A percentile compares a stretch with the other conserved stretches of the same genome.
These are phyloP conservation scores for Zygoascus tannicola DNA, from an alignment of 805 yeast species.

Conservation along the genomic window DNA sequence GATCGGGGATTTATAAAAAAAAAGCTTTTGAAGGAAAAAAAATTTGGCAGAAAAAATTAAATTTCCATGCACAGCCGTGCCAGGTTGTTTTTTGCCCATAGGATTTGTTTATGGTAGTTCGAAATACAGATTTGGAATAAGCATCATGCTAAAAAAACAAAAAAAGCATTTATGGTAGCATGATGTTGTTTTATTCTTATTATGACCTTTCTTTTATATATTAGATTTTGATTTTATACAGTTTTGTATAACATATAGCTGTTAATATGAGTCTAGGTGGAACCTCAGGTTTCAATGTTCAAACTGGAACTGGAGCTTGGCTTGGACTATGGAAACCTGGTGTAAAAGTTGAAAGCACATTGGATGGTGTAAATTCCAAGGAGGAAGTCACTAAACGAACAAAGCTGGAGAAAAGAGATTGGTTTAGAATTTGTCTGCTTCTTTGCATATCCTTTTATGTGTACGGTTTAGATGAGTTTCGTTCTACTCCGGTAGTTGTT, in stretches of 20 bases:
- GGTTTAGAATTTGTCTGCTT: background rate
- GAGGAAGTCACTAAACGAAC: conserved; percentile 1
- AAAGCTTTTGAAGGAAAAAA: background rate
- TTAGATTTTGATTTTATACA: too few species aligned
- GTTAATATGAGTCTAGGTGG: background rate
- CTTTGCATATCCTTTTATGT: conserved; percentile 6
- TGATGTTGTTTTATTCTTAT: too few species aligned
- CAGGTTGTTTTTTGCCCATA: too few species aligned
- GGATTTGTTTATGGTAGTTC: too few species aligned
- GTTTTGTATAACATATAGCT: too few species aligned
- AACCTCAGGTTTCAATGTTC: background rate
- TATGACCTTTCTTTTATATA: too few species aligned
- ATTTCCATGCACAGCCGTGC: background rate
- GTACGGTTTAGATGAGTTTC: conserved; percentile 8
- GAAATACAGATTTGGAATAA: too few species aligned
- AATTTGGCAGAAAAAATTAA: background rate
- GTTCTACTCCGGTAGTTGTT: conserved; percentile 11
- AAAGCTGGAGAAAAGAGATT: background rate
- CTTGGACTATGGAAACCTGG: conserved; percentile 15
- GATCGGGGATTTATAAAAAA: too few species aligned
- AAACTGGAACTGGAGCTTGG: conserved; percentile 13
- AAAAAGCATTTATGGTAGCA: too few species aligned
- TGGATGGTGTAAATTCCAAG: background rate
- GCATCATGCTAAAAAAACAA: too few species aligned
- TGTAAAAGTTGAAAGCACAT: background rate